Evolutionary conservation across 1,284 basidiomycete species (phyloP), one percentile per base, ranked within the genome.

Genomic region (Pascua guehoae): DNA sequence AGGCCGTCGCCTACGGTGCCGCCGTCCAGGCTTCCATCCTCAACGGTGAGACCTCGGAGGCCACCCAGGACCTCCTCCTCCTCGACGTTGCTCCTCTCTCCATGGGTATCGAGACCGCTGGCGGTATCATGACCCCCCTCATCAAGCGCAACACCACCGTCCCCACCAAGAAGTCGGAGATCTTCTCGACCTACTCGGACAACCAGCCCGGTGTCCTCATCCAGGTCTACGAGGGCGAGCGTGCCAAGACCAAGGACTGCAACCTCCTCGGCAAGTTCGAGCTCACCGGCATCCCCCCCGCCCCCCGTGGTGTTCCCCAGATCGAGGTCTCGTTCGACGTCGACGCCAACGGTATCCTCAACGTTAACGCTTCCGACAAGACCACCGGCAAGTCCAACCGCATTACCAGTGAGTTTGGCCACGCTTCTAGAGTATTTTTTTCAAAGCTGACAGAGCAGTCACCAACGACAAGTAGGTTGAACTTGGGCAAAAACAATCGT

Each of bases 171-270:
- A 96, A 96, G 82, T 92, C 90, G 47, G 84, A 91, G 74, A 88
- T 87, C 56, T 97, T 97, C 85, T 95, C 93, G 67, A 97, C 94
- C 51, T 91, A 95, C 65, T 91, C 95, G 84, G 94, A 97, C 84
- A 97, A 97, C 84, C 93, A 97, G 81, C 94, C 93, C 62, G 90
- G 88, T 56, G 93, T 97, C 80, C 92, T 91, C 63, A 95, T 97
- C 89, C 93, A 91, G 68, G 94, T 97, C 48, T 95, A 94, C 80
- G 94, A 97, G 51, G 55, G 55, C 53, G 94, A 97, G 81, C 91
- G 93, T 69, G 94, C 91, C 44, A 90, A 94, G 72, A 95, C 91
- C 83, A 89, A 91, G 74, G 93, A 97, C 82, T 96, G 96, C 83
- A 86, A 91, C 79, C 82, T 97, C 61, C 88, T 97, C 69, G 93